A percentile compares a stretch with the other conserved stretches of the same genome.
These are phyloP conservation scores for Ramaria sp. DNA, from an alignment of 768 basidiomycete species.

Conservation along the genomic window DNA sequence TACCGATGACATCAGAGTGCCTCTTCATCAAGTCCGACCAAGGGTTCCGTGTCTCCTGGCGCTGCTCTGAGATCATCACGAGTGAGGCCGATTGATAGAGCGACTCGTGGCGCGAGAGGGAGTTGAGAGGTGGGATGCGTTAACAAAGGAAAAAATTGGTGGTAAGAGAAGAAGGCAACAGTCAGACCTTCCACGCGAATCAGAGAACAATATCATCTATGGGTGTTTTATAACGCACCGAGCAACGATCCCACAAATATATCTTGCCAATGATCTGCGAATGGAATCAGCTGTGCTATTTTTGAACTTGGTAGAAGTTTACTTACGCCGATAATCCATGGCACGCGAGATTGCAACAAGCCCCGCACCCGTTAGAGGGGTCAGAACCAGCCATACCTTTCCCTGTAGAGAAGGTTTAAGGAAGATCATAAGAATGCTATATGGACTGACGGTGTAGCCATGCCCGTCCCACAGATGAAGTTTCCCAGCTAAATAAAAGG, in stretches of 20 bases:
- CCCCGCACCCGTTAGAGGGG: conserved; percentile 68
- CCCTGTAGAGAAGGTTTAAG: conserved; percentile 23
- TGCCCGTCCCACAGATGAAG: conserved; percentile 78
- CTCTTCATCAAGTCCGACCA: background rate
- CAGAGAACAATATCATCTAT: background rate
- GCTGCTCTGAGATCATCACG: background rate
- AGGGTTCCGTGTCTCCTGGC: background rate
- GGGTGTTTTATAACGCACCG: background rate
- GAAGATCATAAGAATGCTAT: background rate
- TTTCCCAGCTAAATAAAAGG: conserved; percentile 86
- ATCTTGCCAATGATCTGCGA: conserved; percentile 9
- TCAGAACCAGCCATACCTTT: conserved; percentile 76
- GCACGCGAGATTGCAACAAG: conserved; percentile 78
- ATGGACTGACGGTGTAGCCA: conserved; percentile 41
- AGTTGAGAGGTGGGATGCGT: background rate
- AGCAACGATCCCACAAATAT: conserved; percentile 1
- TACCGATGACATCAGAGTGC: no score
- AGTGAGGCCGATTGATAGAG: background rate
- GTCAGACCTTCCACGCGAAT: background rate
- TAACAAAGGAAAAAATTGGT: background rate
- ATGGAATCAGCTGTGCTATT: background rate
- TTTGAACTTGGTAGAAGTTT: background rate
- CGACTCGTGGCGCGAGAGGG: background rate
- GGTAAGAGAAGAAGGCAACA: background rate
- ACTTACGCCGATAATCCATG: conserved; percentile 83